These are phyloP conservation scores for Vitis rotundifolia DNA, from an alignment of 164 flowering plant genomes.

Conservation along the genomic window DNA sequence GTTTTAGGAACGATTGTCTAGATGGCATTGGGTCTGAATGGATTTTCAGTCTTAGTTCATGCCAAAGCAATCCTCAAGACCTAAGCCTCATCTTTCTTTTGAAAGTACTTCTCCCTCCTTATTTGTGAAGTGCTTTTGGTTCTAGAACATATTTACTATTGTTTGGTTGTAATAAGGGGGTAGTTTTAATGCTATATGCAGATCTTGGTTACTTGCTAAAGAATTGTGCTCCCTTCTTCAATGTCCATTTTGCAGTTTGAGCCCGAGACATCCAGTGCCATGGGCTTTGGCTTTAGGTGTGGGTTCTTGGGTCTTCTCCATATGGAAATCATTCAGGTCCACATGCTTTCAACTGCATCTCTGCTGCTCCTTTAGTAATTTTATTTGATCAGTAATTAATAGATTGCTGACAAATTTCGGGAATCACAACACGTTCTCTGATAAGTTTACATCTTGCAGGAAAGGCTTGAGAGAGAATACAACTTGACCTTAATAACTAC, in stretches of 20 bases:
- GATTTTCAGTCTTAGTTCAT: no score
- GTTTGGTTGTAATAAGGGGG: no score
- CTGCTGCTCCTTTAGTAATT: not conserved
- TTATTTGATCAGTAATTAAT: no score
- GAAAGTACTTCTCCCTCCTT: no score
- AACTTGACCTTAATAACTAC: constrained; percentile 85
- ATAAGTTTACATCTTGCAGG: constrained; percentile 50
- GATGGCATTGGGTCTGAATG: no score
- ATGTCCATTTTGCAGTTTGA: constrained; percentile 73
- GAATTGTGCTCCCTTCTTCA: not conserved
- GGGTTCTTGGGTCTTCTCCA: constrained; percentile 98
- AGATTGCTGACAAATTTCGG: not conserved
- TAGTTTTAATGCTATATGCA: not conserved
- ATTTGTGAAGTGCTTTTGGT: no score
- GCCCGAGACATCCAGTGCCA: constrained; percentile 95
- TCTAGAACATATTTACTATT: no score
- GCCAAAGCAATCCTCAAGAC: no score
- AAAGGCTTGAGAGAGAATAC: constrained; percentile 98
- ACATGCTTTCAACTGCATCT: not conserved
- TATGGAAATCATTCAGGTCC: constrained; percentile 99
- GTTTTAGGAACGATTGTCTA: no score
- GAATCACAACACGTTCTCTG: not conserved
- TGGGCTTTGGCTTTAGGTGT: constrained; percentile 99
- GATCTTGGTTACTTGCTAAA: not conserved
- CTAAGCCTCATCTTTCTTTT: no score